phyloP scores from a whole-genome alignment of 1,139 yeast genomes.

The Suhomyces guaymorum region DNA sequence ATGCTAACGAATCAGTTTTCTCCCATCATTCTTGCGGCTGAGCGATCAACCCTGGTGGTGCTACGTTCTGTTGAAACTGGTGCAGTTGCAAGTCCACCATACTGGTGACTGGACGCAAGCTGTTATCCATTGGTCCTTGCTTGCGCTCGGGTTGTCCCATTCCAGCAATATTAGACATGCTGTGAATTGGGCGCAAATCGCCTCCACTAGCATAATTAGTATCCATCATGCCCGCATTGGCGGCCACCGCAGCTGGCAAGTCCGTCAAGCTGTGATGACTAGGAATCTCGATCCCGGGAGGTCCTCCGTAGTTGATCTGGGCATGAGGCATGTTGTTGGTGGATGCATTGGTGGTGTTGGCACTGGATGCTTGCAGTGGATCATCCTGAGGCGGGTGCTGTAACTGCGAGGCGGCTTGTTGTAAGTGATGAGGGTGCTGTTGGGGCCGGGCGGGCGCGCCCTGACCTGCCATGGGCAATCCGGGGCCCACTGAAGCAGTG shows the following conservation, averaged over 20 bases:
- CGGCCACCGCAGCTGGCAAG: slow-evolving; percentile 33
- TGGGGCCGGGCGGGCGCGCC: background rate
- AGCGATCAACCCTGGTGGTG: slow-evolving; percentile 7
- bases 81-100: slow-evolving; percentile 36
- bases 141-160: slow-evolving; percentile 15
- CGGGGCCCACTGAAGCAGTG: slow-evolving; percentile 9
- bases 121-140: slow-evolving; percentile 15
- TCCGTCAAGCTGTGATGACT: slow-evolving; percentile 26
- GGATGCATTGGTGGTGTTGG: slow-evolving; percentile 14
- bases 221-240: slow-evolving; percentile 16
- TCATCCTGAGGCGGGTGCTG: too few species aligned
- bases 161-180: slow-evolving; percentile 40
- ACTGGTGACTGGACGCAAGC: slow-evolving; percentile 34
- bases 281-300: slow-evolving; percentile 9
- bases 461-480: slow-evolving; percentile 8
- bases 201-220: slow-evolving; percentile 8
- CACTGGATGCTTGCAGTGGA: slow-evolving; percentile 5
- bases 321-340: slow-evolving; percentile 6
- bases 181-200: slow-evolving; percentile 37
- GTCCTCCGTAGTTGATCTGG: slow-evolving; percentile 7
- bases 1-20: too few species aligned
- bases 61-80: slow-evolving; percentile 12
- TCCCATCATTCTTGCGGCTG: slow-evolving; percentile 8
- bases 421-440: slow-evolving; percentile 1
- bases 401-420: slow-evolving; percentile 3